Conservation (phyloP, 2,329 filamentous ascomycete genomes). For the Fusarium sp. region DNA sequence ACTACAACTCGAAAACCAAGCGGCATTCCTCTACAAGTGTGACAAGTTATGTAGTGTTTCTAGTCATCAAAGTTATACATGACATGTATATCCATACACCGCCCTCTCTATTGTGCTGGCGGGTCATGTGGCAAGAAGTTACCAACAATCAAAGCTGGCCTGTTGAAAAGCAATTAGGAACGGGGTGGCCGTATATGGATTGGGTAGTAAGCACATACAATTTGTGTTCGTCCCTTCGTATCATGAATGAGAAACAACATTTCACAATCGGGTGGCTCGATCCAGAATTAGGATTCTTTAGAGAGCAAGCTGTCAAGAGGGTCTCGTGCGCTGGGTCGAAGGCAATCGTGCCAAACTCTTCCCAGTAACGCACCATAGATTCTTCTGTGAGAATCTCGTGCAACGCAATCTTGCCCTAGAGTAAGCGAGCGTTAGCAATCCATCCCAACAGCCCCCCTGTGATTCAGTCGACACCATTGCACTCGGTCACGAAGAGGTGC, state of each 20-base stretch:
- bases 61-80: neutral
- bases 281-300: conserved; percentile 83
- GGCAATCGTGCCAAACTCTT: conserved; percentile 97
- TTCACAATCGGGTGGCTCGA: conserved; percentile 81
- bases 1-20: conserved; percentile 11
- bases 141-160: conserved; percentile 93
- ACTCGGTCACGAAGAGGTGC: conserved; percentile 16
- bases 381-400: conserved; percentile 97
- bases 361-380: conserved; percentile 96
- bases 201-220: conserved; percentile 74
- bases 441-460: conserved; percentile 1
- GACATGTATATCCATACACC: conserved; percentile 1
- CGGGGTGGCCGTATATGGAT: neutral
- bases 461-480: conserved; percentile 11
- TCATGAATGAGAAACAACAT: conserved; percentile 98
- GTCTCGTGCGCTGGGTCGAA: conserved; percentile 96
- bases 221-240: conserved; percentile 93
- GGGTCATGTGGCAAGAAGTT: conserved; percentile 94
- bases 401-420: conserved; percentile 89
- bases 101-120: conserved; percentile 42
- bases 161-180: conserved; percentile 59
- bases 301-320: conserved; percentile 90
- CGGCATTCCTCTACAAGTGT: conserved; percentile 2
- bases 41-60: conserved; percentile 8
- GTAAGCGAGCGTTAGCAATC: conserved; percentile 36